Percentiles rank a stretch among this genome's conserved stretches.
phyloP scores from a whole-genome alignment of 352 stramenopile species.

The Phytophthora hibernalis region DNA sequence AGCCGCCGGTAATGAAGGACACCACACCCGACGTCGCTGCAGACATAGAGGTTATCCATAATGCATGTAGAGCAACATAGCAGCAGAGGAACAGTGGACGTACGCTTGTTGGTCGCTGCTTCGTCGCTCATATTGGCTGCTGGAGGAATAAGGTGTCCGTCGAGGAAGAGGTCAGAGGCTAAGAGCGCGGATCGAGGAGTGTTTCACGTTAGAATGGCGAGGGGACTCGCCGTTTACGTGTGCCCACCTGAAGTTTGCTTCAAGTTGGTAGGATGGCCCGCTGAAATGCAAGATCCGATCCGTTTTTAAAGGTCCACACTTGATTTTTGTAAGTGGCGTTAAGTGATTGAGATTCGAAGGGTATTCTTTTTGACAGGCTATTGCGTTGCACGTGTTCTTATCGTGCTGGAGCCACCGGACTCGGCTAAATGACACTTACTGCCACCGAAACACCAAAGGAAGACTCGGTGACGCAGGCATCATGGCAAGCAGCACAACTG shows the following conservation, averaged over 20 bases:
- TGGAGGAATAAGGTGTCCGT: slow-evolving; percentile 3
- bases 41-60: no score
- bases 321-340: slow-evolving; percentile 10
- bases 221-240: slow-evolving; percentile 50
- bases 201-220: slow-evolving; percentile 42
- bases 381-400: slow-evolving; percentile 30
- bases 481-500: background rate
- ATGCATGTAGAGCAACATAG: background rate
- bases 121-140: slow-evolving; percentile 49
- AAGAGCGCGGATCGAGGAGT: slow-evolving; percentile 27
- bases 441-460: slow-evolving; percentile 2
- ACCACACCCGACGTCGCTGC: slow-evolving; percentile 88
- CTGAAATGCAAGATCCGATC: slow-evolving; percentile 37
- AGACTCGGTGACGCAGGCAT: background rate
- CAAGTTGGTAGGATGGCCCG: slow-evolving; percentile 35
- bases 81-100: background rate
- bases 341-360: slow-evolving; percentile 22
- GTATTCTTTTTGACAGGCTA: slow-evolving; percentile 21
- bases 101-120: slow-evolving; percentile 49
- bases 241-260: slow-evolving; percentile 30
- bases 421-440: background rate
- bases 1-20: slow-evolving; percentile 94
- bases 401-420: background rate
- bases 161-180: slow-evolving; percentile 18
- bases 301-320: background rate